Evolutionary conservation across 768 basidiomycete genomes (phyloP).

Genomic region (Xerocomellus chrysenteron): DNA sequence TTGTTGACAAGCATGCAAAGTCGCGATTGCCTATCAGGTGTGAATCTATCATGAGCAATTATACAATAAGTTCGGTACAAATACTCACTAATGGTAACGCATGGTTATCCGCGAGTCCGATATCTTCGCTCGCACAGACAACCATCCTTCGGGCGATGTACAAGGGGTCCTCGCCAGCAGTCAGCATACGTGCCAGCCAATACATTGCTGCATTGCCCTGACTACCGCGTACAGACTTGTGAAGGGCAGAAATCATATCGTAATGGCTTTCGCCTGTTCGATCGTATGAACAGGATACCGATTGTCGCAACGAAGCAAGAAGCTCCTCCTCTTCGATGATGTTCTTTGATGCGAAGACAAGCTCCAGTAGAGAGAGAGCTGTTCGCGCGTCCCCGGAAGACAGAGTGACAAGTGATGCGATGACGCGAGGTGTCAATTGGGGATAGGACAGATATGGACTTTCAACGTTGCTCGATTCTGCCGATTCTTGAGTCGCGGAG

Average conservation of each 20-base stretch:
- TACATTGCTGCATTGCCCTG: slow-evolving; percentile 80
- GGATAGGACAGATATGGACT: slow-evolving; percentile 28
- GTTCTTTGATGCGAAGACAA: slow-evolving; percentile 51
- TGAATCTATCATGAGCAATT: slow-evolving; percentile 1
- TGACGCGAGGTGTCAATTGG: slow-evolving; percentile 47
- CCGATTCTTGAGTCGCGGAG: slow-evolving; percentile 18
- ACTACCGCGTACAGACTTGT: slow-evolving; percentile 79
- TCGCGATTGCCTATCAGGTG: slow-evolving; percentile 52
- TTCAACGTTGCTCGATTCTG: slow-evolving; percentile 10
- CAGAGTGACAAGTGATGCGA: slow-evolving; percentile 50
- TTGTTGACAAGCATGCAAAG: slow-evolving; percentile 62
- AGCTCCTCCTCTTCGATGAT: slow-evolving; percentile 47
- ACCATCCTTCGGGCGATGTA: slow-evolving; percentile 73
- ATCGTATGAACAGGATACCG: slow-evolving; percentile 69
- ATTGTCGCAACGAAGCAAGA: slow-evolving; percentile 56
- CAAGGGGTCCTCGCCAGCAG: slow-evolving; percentile 77
- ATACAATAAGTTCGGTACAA: slow-evolving; percentile 3
- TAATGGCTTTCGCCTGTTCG: slow-evolving; percentile 74
- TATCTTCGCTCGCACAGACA: slow-evolving; percentile 83
- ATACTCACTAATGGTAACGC: slow-evolving; percentile 66
- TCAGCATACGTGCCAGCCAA: slow-evolving; percentile 85
- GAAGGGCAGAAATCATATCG: slow-evolving; percentile 82
- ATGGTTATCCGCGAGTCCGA: slow-evolving; percentile 77
- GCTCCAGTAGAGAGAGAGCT: slow-evolving; percentile 74
- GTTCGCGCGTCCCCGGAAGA: slow-evolving; percentile 73